Evolutionary conservation across 176 grass and related monocot species (phyloP).

Genomic region (Carex cristatella): DNA sequence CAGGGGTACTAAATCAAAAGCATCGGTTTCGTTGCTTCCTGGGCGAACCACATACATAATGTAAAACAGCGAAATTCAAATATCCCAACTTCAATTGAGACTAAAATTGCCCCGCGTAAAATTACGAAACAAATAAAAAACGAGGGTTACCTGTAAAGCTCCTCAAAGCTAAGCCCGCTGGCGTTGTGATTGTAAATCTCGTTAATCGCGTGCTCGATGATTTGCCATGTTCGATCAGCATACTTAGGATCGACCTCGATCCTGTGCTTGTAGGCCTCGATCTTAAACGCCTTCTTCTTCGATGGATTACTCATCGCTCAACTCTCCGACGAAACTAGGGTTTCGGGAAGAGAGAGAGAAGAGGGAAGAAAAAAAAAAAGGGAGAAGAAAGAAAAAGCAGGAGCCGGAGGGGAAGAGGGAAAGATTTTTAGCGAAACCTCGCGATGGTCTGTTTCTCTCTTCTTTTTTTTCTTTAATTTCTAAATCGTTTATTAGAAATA

Average conservation of each 20-base stretch:
- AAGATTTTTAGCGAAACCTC: constrained; percentile 11
- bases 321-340: constrained; percentile 24
- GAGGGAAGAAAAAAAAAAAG: background rate
- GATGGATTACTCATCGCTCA: constrained; percentile 29
- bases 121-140: background rate
- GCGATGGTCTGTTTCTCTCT: background rate
- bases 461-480: background rate
- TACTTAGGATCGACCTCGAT: constrained; percentile 87
- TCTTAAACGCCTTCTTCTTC: constrained; percentile 52
- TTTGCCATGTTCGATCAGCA: constrained; percentile 78
- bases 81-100: background rate
- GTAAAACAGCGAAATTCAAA: background rate
- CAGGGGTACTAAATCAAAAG: background rate
- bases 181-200: constrained; percentile 82
- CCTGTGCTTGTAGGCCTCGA: constrained; percentile 74
- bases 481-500: background rate
- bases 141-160: constrained; percentile 24
- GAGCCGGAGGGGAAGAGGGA: constrained; percentile 8
- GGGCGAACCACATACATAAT: background rate
- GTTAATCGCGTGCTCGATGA: constrained; percentile 75
- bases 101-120: background rate
- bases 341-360: constrained; percentile 13
- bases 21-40: background rate
- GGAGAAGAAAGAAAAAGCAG: background rate
- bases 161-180: constrained; percentile 48